Evolutionary conservation across 208 protist genomes (phyloP), one percentile per base, ranked within the genome.

Genomic region (Trypanosoma platydactyli): DNA sequence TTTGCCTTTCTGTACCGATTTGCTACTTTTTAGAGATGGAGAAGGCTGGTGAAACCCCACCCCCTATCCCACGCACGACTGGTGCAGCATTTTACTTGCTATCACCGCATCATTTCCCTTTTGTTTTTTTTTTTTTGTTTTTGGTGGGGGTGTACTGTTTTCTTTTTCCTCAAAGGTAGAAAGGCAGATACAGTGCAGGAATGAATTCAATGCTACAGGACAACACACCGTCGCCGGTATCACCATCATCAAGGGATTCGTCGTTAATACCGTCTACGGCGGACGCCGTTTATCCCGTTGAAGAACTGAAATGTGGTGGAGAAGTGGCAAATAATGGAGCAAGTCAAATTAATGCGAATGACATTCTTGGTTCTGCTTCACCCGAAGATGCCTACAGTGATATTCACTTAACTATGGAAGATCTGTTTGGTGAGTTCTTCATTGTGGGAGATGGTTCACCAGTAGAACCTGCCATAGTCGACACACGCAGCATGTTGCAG

Each of bases 371-470:
- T n/a, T n/a, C n/a, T n/a, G n/a, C n/a, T n/a, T n/a, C 24, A 5
- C 40, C 45, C 18, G 51, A 40, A 16, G 62, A 64, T 16, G 46
- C 22, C 41, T 52, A 60, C 25, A 45, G 64, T 42, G 33, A 74
- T 27, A n/a, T 38, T 25, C 1, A 45, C 18, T 56, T 82, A 3
- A 68, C 77, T 0, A 73, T 91, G 61, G 51, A 81, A 50, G 71
- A 81, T 38, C 63, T 92, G 13, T 92, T 92, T 64, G 86, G 86
- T 22, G 70, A 78, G n/a, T 66, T 80, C 53, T 89, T 92, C 53
- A 71, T 73, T 13, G 64, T 79, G 22, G 62, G 75, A 20, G 55
- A 63, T 20, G 35, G 62, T 5, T 16, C 27, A 27, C 60, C 67
- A 9, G 57, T 69, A 1, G 85, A 91, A 57, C 88, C 88, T 1